Base-by-base conservation (phyloP, 306 rosid species). In the Ceratonia siliqua region DNA sequence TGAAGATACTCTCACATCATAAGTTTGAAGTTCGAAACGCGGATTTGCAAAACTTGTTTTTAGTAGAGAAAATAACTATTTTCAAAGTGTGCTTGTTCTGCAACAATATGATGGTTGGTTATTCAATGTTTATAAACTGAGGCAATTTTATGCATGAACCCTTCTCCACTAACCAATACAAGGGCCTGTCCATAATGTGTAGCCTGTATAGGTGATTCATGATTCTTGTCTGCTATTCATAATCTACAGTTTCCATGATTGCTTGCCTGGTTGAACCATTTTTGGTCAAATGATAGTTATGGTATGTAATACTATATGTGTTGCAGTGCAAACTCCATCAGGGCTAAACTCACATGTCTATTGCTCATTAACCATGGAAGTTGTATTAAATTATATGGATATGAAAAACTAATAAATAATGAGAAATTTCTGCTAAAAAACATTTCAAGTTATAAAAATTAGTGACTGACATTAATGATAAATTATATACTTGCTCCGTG, bases 171-270 rank as follows among this genome's bases (percentile, higher is more conserved):
- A 35, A 57, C 30, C 22, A 72, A 46, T 71, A 56, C 3, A 38
- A n/a, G n/a, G n/a, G 27, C 5, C 28, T 36, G n/a, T 57, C 36
- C 36, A 0, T 27, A 13, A 42, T 55, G 18, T 24, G 49, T 71
- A 8, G 54, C 6, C 41, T 13, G 67, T 48, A 49, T 45, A 36
- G 54, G n/a, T 62, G 42, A 45, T 3, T 74, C 36, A 17, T 50
- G 20, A 38, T 50, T 5, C 25, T 68, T 25, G 41, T 57, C 11
- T 13, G n/a, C n/a, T n/a, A 54, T 48, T 54, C 20, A 35, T 43
- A 11, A 32, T 79, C 67, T 68, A 32, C 45, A 21, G 17, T 54
- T 72, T 50, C 59, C 58, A 27, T 42, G 56, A 21, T 49, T 62
- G 24, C 64, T 30, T 28, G 10, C 30, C 69, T 52, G 28, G 58